Evolutionary conservation across 75 land plant genomes (phyloP).

Genomic region (Larix kaempferi): DNA sequence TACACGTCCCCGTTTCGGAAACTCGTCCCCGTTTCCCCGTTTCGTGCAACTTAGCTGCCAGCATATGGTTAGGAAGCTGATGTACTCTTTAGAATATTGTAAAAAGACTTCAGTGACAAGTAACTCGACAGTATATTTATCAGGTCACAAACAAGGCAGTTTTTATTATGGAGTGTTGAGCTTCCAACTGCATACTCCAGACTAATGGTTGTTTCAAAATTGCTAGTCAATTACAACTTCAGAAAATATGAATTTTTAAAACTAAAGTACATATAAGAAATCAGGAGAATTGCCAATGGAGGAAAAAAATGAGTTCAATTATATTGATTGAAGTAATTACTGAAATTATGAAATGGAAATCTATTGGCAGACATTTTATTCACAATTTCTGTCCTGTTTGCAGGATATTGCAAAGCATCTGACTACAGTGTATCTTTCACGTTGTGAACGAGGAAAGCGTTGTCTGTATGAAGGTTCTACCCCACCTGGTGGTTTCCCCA

Average conservation of each 20-base stretch:
- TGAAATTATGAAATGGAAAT: background rate
- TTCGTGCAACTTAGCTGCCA: no score
- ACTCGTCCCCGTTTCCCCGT: no score
- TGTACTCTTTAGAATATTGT: background rate
- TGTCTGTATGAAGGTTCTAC: slow-evolving; percentile 99
- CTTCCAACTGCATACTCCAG: background rate
- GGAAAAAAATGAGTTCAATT: background rate
- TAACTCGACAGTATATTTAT: background rate
- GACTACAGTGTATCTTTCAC: slow-evolving; percentile 75
- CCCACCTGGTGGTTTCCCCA: slow-evolving; percentile 91
- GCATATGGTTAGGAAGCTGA: background rate
- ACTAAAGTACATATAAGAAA: background rate
- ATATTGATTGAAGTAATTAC: background rate
- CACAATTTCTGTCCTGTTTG: background rate
- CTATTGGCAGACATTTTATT: slow-evolving; percentile 3
- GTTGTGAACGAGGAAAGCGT: slow-evolving; percentile 88
- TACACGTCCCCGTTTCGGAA: no score
- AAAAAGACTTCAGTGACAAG: background rate
- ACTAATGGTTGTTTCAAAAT: background rate
- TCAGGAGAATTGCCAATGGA: background rate
- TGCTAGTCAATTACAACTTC: background rate
- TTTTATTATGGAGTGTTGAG: background rate
- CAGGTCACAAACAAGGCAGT: background rate
- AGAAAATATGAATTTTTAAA: background rate
- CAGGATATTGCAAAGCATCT: slow-evolving; percentile 96